Evolutionary conservation across 768 basidiomycete genomes (phyloP).

Genomic region (Mrakia frigida): DNA sequence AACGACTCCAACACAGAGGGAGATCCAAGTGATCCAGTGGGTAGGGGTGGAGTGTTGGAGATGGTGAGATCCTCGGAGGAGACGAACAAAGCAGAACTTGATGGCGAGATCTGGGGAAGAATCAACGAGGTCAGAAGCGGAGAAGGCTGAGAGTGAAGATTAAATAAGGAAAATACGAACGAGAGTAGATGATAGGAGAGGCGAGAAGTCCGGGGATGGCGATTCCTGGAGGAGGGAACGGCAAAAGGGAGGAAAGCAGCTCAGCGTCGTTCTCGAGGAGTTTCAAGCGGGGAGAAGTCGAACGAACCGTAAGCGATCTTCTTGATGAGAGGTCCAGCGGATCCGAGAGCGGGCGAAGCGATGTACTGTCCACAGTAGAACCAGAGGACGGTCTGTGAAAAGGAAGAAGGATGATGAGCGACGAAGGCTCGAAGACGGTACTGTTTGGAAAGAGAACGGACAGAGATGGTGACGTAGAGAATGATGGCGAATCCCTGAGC

Average conservation of each 20-base stretch:
- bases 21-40: constrained; percentile 37
- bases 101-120: constrained; percentile 32
- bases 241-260: no score
- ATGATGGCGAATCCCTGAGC: constrained; percentile 38
- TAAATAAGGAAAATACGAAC: neutral
- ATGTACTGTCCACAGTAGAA: constrained; percentile 33
- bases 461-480: constrained; percentile 32
- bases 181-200: constrained; percentile 30
- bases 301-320: constrained; percentile 34
- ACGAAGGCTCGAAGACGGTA: neutral
- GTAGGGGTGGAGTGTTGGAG: constrained; percentile 29
- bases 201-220: constrained; percentile 36
- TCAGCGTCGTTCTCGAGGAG: no score
- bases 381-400: constrained; percentile 20
- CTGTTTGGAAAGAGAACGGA: neutral
- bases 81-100: constrained; percentile 38
- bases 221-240: constrained; percentile 17
- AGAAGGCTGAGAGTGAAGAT: neutral
- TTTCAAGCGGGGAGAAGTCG: no score
- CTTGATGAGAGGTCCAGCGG: constrained; percentile 39
- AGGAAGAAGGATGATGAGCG: neutral
- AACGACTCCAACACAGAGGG: constrained; percentile 5
- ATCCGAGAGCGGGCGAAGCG: constrained; percentile 40
- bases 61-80: constrained; percentile 35
- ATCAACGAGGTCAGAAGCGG: neutral